These are phyloP conservation scores for Penicillium malachiteum DNA, from an alignment of 495 filamentous ascomycete species.

Conservation along the genomic window DNA sequence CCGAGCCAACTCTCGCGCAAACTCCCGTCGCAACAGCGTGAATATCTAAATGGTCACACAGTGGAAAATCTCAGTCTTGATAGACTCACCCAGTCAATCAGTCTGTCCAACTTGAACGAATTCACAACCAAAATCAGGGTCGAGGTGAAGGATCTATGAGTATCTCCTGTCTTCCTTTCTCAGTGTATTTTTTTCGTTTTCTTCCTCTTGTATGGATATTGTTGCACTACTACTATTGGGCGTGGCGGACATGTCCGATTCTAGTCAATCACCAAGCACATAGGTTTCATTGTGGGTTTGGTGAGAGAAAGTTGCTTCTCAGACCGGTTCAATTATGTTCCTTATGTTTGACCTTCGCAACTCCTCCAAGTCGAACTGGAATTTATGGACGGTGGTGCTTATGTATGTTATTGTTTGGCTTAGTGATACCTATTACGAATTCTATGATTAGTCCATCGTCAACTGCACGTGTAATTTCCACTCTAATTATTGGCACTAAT, in stretches of 20 bases:
- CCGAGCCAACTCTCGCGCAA: constrained; percentile 30
- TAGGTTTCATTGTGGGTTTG: too few relatives aligned
- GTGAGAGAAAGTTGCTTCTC: too few relatives aligned
- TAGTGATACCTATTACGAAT: not conserved
- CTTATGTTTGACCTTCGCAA: not conserved
- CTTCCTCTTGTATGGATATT: not conserved
- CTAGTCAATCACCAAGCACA: not conserved
- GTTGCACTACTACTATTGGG: not conserved
- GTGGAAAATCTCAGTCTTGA: too few relatives aligned
- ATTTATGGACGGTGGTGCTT: not conserved
- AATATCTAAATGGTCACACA: not conserved
- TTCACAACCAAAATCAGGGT: not conserved
- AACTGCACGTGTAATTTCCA: not conserved
- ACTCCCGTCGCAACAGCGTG: constrained; percentile 41
- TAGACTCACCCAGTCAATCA: not conserved
- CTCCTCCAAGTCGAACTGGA: not conserved
- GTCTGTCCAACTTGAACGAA: not conserved
- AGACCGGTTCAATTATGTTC: too few relatives aligned
- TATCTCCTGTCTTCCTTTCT: not conserved
- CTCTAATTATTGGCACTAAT: too few relatives aligned
- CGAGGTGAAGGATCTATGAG: constrained; percentile 10
- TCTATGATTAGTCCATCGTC: not conserved
- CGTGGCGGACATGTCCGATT: not conserved
- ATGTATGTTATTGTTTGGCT: not conserved
- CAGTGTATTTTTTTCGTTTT: not conserved